A percentile compares a stretch with the other conserved stretches of the same genome.
Conservation (phyloP, 495 filamentous ascomycete genomes). For the Penicillium manginii region DNA sequence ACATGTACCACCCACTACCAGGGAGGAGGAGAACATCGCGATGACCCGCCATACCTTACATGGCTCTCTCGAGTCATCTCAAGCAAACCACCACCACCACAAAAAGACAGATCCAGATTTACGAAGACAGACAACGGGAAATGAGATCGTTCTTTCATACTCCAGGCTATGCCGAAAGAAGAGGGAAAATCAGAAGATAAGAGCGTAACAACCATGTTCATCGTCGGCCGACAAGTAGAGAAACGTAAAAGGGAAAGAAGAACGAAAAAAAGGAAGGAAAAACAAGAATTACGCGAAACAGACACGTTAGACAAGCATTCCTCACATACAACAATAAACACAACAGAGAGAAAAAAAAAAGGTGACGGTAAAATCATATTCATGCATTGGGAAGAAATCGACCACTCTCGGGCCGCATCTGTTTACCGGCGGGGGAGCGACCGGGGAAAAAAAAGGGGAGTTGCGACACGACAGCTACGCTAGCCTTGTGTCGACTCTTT, state of each 20-base stretch:
- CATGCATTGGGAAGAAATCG: constrained; percentile 1
- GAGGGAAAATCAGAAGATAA: constrained; percentile 19
- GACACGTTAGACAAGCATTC: constrained; percentile 9
- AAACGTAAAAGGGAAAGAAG: constrained; percentile 7
- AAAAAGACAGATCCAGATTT: constrained; percentile 19
- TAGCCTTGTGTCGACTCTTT: neutral
- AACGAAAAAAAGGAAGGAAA: constrained; percentile 12
- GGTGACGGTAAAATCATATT: constrained; percentile 7
- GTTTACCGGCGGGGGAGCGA: constrained; percentile 1
- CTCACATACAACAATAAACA: neutral
- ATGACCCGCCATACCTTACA: neutral
- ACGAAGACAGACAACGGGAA: constrained; percentile 32
- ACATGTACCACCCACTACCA: no score
- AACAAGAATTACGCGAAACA: constrained; percentile 13
- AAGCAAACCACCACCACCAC: constrained; percentile 2
- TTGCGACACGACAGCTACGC: constrained; percentile 9
- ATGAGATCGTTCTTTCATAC: constrained; percentile 48
- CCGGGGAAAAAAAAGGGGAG: neutral
- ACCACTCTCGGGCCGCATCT: neutral
- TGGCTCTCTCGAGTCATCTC: neutral
- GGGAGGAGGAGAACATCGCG: no score
- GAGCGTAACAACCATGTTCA: constrained; percentile 7
- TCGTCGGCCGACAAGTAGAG: neutral
- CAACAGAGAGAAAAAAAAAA: constrained; percentile 6
- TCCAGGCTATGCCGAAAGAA: constrained; percentile 48